Base-by-base conservation (phyloP, 1,139 yeast genomes). In the Lodderomyces parapsilosis region DNA sequence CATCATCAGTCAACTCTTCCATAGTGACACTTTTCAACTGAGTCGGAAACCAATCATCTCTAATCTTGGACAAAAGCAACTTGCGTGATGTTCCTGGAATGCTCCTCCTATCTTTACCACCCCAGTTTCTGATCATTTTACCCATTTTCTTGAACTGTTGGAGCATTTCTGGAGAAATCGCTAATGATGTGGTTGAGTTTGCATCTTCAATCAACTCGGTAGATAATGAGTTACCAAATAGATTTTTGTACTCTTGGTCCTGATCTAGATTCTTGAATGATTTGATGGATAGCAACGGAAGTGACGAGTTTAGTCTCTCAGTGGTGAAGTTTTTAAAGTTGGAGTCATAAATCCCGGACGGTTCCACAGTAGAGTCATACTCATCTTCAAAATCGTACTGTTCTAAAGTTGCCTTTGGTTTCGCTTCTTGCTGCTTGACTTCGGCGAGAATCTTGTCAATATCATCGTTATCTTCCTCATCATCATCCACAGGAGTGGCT, bases 1-100 rank as follows among this genome's bases (percentile, higher is more conserved):
- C 47, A 11, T 80, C 80, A 0, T 52, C 51, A 0, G 58, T 57
- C 14, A 83, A 51, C 52, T 81, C 82, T 27, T 78, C 82, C 89
- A 87, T 81, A 2, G 63, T 59, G 38, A 87, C 59, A 6, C 86
- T 86, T 47, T 83, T 83, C 45, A 76, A 74, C 15, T 78, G 66
- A 0, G 89, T 79, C 0, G 96, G 96, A 14, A 87, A 62, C 86
- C 93, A 88, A 57, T 86, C 94, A 49, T 86, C 91, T 58, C 85
- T 78, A 35, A 89, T 80, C 54, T 83, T 81, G 0, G 95, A 83
- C 46, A 89, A 69, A 9, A 80, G 69, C 41, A 87, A 63, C 52
- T 84, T 84, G 49, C 90, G 72, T 0, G 82, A 64, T 0, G 88
- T 78, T 7, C 94, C 94, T 0, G 95, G 91, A 5, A 86, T 78